phyloP scores from a whole-genome alignment of 2,329 filamentous ascomycete genomes.

The Fusarium agapanthi region DNA sequence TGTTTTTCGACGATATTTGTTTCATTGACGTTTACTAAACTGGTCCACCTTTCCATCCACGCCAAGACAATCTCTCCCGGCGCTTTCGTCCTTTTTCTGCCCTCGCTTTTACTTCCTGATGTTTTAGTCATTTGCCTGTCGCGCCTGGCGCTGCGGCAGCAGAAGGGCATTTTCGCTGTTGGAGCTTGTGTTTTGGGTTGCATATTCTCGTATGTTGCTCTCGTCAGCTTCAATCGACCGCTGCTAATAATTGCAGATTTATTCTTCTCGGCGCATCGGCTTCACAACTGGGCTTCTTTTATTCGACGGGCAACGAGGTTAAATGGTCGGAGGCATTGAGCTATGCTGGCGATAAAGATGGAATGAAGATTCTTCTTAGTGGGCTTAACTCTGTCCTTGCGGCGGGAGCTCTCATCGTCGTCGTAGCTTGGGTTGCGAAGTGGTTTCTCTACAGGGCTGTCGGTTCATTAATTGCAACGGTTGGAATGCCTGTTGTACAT shows the following conservation, averaged over 20 bases:
- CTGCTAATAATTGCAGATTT: conserved; percentile 30
- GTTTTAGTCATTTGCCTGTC: conserved; percentile 37
- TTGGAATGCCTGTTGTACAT: conserved; percentile 29
- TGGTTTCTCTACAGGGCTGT: conserved; percentile 36
- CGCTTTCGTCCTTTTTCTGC: conserved; percentile 43
- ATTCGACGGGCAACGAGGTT: conserved; percentile 44
- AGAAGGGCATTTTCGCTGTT: conserved; percentile 37
- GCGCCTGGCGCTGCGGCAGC: conserved; percentile 42
- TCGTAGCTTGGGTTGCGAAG: conserved; percentile 39
- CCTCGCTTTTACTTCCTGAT: conserved; percentile 43
- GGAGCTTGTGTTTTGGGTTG: conserved; percentile 36
- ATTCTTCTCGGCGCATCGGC: conserved; percentile 43
- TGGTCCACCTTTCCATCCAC: conserved; percentile 43
- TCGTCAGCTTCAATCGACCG: fast-evolving
- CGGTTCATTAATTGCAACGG: conserved; percentile 30
- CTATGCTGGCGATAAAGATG: conserved; percentile 44
- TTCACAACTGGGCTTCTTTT: conserved; percentile 46
- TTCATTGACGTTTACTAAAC: conserved; percentile 42
- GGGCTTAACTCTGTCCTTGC: conserved; percentile 40
- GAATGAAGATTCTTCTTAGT: conserved; percentile 46
- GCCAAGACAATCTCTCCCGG: conserved; percentile 36
- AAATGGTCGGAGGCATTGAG: conserved; percentile 44
- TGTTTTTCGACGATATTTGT: conserved; percentile 43
- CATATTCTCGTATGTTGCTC: conserved; percentile 36
- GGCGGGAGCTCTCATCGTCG: conserved; percentile 34